These are phyloP conservation scores for Oryza punctata DNA, from an alignment of 176 grass and related monocot genomes.

Conservation along the genomic window DNA sequence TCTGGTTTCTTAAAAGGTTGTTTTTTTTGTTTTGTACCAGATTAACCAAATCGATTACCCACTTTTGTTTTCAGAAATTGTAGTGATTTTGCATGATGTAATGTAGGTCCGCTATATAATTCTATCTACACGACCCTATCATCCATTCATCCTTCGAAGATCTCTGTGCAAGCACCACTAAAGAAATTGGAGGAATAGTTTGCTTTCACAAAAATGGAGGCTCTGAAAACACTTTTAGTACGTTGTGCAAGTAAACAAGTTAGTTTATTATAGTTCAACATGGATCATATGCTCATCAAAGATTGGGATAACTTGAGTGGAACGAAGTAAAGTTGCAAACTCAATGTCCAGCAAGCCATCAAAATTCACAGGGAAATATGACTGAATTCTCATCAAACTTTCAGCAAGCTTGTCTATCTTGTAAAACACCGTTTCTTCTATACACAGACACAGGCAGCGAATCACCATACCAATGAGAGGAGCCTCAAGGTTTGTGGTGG, in stretches of 20 bases:
- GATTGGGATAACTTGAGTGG: neutral
- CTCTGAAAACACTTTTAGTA: neutral
- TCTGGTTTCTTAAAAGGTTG: neutral
- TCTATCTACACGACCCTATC: no score
- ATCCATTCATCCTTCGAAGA: neutral
- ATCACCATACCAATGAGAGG: conserved; percentile 21
- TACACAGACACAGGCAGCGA: conserved; percentile 20
- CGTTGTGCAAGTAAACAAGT: neutral
- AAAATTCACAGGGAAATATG: neutral
- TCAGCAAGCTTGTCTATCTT: neutral
- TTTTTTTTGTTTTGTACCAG: neutral
- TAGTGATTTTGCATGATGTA: neutral
- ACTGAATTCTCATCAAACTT: neutral
- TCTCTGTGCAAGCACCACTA: neutral
- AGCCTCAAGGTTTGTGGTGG: conserved; percentile 31
- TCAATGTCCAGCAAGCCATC: neutral
- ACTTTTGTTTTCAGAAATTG: neutral
- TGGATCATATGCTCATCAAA: neutral
- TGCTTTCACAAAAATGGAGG: neutral
- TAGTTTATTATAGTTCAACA: neutral
- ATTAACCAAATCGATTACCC: neutral
- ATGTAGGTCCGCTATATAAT: no score
- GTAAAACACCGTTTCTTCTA: neutral
- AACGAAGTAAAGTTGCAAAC: neutral
- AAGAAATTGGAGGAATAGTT: neutral